phyloP scores from a whole-genome alignment of 805 yeast genomes.

The Tetrapisispora namnaoensis region DNA sequence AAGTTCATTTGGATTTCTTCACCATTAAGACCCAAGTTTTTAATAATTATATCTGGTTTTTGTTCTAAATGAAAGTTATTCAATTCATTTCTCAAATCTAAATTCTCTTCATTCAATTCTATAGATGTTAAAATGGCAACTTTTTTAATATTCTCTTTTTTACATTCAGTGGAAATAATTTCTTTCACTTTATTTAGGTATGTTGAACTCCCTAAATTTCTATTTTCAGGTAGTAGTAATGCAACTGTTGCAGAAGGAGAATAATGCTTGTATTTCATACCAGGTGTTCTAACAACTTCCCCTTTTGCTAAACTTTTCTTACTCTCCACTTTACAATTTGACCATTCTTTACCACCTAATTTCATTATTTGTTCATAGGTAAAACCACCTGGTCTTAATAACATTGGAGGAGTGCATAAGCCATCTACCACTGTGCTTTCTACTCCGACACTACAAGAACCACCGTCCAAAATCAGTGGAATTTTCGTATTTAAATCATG shows the following conservation, averaged over 20 bases:
- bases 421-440: conserved; percentile 96
- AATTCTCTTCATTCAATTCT: conserved; percentile 8
- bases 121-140: conserved; percentile 46
- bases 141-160: conserved; percentile 19
- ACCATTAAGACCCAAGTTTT: conserved; percentile 35
- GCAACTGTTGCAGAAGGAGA: conserved; percentile 83
- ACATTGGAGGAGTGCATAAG: conserved; percentile 68
- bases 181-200: conserved; percentile 24
- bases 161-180: conserved; percentile 12
- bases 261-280: conserved; percentile 95
- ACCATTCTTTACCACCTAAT: conserved; percentile 65
- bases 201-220: conserved; percentile 11
- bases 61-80: not conserved
- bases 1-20: conserved; percentile 63
- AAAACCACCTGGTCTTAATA: conserved; percentile 91
- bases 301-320: conserved; percentile 46
- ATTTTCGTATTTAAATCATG: conserved; percentile 72
- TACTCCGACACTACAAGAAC: conserved; percentile 77
- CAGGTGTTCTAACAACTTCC: conserved; percentile 85
- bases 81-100: not conserved
- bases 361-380: conserved; percentile 62
- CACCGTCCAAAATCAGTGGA: conserved; percentile 86
- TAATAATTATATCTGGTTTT: conserved; percentile 7
- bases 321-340: conserved; percentile 50
- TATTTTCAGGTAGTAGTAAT: conserved; percentile 41